Evolutionary conservation across 1,284 basidiomycete genomes (phyloP), one percentile per base, ranked within the genome.

Genomic region (Irpex lacteus): DNA sequence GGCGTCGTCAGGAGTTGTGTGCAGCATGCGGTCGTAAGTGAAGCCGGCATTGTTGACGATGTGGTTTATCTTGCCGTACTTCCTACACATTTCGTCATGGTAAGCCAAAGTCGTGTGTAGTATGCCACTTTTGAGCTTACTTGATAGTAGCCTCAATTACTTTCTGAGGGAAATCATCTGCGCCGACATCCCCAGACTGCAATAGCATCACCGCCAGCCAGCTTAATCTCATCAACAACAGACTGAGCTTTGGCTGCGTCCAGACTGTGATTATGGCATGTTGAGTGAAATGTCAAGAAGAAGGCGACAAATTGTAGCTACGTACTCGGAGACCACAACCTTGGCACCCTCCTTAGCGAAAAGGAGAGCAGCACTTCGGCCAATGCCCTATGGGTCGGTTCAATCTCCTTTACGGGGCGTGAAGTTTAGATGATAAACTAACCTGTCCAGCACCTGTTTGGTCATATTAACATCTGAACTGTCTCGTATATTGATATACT

Each of bases 31-130:
- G 82, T 95, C 93, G 70, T 85, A 92, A 1, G 94, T 95, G 80
- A 95, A 95, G 53, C 93, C 93, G 62, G 92, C 90, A 68, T 95
- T 95, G 79, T 94, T 94, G 52, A 95, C 84, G 63, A 95, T 92
- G 74, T 94, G 92, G 75, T 94, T 92, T 62, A 94, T 87, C 73
- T 92, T 90, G 26, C 91, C 91, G 68, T 87, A 94, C 69, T 87
- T 85, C 65, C 90, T 92, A 69, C 53, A 62, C 1, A 15, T 63
- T 38, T 56, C 21, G 26, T n/a, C 26, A 32, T 21, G 11, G 44
- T 40, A n/a, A 58, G 26, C 32, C 37, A 5, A 38, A 6, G 32
- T 34, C 32, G 32, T 5, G 32, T 5, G 32, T 34, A 34, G 32
- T 34, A 34, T 34, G 5, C 32, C 32, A 18, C 34, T 26, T 26